Percentiles rank a stretch among this genome's conserved stretches.
These are phyloP conservation scores for Eremochloa ophiuroides DNA, from an alignment of 176 grass and related monocot species.

Conservation along the genomic window DNA sequence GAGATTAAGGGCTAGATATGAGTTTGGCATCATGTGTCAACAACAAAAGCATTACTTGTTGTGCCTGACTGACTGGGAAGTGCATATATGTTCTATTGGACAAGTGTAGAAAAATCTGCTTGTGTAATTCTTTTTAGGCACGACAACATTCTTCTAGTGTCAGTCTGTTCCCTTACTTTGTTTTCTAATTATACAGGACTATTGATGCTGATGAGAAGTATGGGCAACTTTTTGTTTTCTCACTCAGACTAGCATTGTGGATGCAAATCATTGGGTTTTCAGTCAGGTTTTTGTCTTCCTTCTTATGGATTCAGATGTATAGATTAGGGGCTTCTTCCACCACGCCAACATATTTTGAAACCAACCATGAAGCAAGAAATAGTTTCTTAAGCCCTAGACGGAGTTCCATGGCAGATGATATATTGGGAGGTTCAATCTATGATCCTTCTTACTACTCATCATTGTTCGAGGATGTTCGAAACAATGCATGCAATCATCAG, in stretches of 20 bases:
- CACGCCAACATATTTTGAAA: conserved; percentile 46
- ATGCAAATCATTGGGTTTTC: conserved; percentile 99
- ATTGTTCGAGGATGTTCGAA: conserved; percentile 77
- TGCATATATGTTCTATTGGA: background rate
- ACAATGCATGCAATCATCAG: conserved; percentile 65
- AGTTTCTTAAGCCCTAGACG: conserved; percentile 82
- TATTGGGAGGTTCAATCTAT: conserved; percentile 93
- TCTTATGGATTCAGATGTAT: conserved; percentile 98
- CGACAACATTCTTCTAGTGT: background rate
- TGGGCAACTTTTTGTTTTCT: conserved; percentile 69
- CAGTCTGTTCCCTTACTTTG: background rate
- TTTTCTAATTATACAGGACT: conserved; percentile 53
- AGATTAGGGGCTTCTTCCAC: conserved; percentile 64
- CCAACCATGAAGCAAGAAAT: conserved; percentile 68
- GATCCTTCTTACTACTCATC: conserved; percentile 93
- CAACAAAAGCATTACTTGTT: background rate
- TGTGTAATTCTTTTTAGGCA: background rate
- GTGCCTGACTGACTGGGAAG: background rate
- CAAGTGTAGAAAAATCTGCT: background rate
- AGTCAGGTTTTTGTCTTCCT: conserved; percentile 89
- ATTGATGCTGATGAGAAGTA: conserved; percentile 77
- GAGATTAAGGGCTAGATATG: background rate
- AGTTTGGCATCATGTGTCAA: background rate
- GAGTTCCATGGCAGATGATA: conserved; percentile 81
- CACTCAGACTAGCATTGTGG: conserved; percentile 77